Conservation (phyloP, 1,284 basidiomycete species). For the Vanrija sp. region DNA sequence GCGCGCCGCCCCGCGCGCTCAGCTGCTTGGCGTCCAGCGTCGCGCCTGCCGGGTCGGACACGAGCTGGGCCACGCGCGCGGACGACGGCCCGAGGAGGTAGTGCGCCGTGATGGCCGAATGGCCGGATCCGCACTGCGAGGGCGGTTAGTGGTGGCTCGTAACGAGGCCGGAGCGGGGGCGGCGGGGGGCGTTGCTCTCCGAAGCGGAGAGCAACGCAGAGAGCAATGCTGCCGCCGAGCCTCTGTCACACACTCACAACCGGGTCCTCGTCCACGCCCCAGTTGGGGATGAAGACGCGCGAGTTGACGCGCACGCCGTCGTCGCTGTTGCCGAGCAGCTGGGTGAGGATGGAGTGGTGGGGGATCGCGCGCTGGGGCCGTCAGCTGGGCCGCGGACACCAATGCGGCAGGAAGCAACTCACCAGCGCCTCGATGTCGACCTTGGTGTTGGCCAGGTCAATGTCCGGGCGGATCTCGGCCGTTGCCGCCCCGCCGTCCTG, state of each 20-base stretch:
- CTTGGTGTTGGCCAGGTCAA: conserved; percentile 1
- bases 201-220: neutral
- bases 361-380: neutral
- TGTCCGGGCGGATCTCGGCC: conserved; percentile 1
- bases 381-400: neutral
- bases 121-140: conserved; percentile 33
- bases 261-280: conserved; percentile 36
- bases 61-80: neutral
- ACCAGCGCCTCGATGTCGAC: neutral
- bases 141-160: neutral
- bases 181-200: neutral
- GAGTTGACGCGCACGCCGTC: conserved; percentile 14
- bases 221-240: neutral
- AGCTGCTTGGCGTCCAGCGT: conserved; percentile 14
- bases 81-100: conserved; percentile 19
- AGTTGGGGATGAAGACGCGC: conserved; percentile 27
- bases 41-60: neutral
- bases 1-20: conserved; percentile 10
- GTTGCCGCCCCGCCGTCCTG: conserved; percentile 3
- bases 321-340: neutral
- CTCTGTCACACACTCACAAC: conserved; percentile 25
- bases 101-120: conserved; percentile 35
- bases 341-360: conserved; percentile 7
- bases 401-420: neutral
- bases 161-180: neutral